These are phyloP conservation scores for Aphanomyces stellatus DNA, from an alignment of 352 stramenopile genomes.

Conservation along the genomic window DNA sequence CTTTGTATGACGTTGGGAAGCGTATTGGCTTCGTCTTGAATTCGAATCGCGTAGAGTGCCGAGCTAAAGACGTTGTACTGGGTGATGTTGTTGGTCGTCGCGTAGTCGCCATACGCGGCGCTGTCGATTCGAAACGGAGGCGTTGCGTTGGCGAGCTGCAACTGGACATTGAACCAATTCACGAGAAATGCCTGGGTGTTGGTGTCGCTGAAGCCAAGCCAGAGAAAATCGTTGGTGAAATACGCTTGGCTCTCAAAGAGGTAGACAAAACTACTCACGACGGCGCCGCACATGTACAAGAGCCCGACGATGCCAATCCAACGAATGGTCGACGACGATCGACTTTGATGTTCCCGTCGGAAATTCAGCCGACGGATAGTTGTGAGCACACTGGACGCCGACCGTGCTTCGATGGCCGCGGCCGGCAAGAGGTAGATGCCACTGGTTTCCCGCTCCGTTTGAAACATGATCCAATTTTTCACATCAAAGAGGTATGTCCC, in stretches of 20 bases:
- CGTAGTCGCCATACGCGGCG: neutral
- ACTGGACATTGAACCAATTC: neutral
- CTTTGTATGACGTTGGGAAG: neutral
- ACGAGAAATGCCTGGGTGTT: neutral
- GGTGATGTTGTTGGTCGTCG: neutral
- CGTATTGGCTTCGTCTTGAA: conserved; percentile 7
- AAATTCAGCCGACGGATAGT: neutral
- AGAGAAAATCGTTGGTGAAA: neutral
- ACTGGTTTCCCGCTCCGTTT: neutral
- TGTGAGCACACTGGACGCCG: neutral
- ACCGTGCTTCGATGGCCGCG: no score
- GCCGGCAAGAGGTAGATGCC: neutral
- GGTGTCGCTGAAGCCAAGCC: neutral
- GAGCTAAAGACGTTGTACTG: neutral
- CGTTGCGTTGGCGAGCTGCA: neutral
- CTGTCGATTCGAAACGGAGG: neutral
- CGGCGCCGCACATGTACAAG: neutral
- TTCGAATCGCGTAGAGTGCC: neutral
- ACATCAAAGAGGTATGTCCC: neutral
- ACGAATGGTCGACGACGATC: neutral
- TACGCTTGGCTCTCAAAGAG: neutral
- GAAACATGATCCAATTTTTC: neutral
- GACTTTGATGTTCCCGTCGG: neutral
- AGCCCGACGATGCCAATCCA: neutral
- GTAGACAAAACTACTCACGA: neutral